Conservation (phyloP, 495 filamentous ascomycete species). For the Lentithecium fluviatile region DNA sequence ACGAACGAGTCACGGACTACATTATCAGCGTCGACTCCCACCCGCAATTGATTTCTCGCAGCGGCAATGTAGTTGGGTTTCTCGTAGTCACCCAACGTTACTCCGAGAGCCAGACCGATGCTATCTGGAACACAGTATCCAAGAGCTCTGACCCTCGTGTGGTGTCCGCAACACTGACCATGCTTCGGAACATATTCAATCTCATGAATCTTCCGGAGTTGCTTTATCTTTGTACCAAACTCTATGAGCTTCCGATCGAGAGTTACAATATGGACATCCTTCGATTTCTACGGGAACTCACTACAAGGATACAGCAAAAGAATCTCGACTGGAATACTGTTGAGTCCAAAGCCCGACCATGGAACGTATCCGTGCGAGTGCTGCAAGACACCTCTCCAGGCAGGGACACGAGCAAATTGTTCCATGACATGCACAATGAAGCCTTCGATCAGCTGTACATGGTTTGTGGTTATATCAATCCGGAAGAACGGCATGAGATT, state of each 20-base stretch:
- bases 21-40: constrained; percentile 90
- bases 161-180: constrained; percentile 71
- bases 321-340: constrained; percentile 26
- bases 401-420: constrained; percentile 19
- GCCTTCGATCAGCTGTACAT: constrained; percentile 23
- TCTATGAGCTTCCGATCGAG: constrained; percentile 65
- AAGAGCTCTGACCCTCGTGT: constrained; percentile 83
- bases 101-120: constrained; percentile 67
- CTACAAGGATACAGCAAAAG: constrained; percentile 25
- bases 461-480: constrained; percentile 1
- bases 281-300: constrained; percentile 31
- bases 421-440: constrained; percentile 19
- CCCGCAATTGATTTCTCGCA: constrained; percentile 78
- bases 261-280: constrained; percentile 57
- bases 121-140: constrained; percentile 79
- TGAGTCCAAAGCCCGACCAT: constrained; percentile 15
- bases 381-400: constrained; percentile 32
- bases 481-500: constrained; percentile 26
- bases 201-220: constrained; percentile 58
- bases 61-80: constrained; percentile 82
- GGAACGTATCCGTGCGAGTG: constrained; percentile 30
- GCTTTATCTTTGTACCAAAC: constrained; percentile 72
- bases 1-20: constrained; percentile 73
- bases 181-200: constrained; percentile 66
- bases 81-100: constrained; percentile 79